A percentile compares a stretch with the other conserved stretches of the same genome.
phyloP scores from a whole-genome alignment of 148 eudicot genomes.

The Camellia japonica region DNA sequence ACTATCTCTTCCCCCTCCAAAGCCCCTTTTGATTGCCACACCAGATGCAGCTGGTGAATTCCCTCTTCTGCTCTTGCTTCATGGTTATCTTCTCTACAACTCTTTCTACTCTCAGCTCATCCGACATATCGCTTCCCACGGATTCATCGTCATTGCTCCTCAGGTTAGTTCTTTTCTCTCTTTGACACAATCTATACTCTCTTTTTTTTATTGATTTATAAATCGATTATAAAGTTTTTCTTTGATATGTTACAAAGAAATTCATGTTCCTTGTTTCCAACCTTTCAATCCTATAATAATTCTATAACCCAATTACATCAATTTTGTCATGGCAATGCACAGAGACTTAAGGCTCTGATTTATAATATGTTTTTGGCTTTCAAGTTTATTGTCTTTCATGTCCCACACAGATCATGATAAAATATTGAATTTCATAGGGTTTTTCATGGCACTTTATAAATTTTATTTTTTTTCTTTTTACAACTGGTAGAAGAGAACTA shows the following conservation, averaged over 20 bases:
- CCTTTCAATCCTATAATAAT: too few relatives aligned
- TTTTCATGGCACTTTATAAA: too few relatives aligned
- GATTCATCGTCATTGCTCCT: slow-evolving; percentile 77
- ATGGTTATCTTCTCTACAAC: slow-evolving; percentile 64
- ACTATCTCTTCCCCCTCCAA: slow-evolving; percentile 37
- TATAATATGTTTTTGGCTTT: too few relatives aligned
- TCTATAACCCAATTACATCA: not conserved
- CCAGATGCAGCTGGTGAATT: slow-evolving; percentile 44
- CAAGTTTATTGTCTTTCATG: too few relatives aligned
- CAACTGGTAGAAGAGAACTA: too few relatives aligned
- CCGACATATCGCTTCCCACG: slow-evolving; percentile 75
- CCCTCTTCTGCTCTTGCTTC: slow-evolving; percentile 58
- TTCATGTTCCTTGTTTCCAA: not conserved
- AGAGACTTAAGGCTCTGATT: too few relatives aligned
- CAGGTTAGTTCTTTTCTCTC: slow-evolving; percentile 43
- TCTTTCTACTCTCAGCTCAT: slow-evolving; percentile 70
- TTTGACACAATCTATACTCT: not conserved
- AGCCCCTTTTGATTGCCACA: slow-evolving; percentile 44
- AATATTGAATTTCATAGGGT: too few relatives aligned
- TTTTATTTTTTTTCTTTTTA: too few relatives aligned
- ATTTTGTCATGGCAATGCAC: too few relatives aligned
- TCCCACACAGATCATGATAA: not conserved
- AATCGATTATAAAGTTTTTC: not conserved
- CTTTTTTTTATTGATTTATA: too few relatives aligned
- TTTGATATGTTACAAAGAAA: not conserved